Percentiles rank a stretch among this genome's conserved stretches.
Conservation (phyloP, 148 eudicot species). For the Silene uniflora region DNA sequence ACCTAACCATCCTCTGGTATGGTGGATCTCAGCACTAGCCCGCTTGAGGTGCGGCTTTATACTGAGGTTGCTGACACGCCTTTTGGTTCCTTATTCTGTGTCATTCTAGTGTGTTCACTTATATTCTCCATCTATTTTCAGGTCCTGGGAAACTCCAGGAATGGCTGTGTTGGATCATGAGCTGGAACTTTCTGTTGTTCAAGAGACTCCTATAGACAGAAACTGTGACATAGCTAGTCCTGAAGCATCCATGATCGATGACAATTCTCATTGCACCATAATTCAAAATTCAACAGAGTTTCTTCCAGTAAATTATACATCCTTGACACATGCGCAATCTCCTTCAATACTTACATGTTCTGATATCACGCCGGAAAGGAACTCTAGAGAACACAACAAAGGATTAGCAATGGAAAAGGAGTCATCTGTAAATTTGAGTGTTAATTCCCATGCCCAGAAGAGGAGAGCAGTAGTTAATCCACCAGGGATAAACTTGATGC, state of each 20-base stretch:
- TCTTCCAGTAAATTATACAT: slow-evolving; percentile 28
- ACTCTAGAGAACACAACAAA: slow-evolving; percentile 20
- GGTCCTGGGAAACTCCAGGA: slow-evolving; percentile 32
- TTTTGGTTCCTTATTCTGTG: not conserved
- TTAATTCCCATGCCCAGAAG: slow-evolving; percentile 63
- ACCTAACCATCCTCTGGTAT: slow-evolving; percentile 5
- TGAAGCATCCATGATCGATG: slow-evolving; percentile 39
- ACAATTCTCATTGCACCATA: slow-evolving; percentile 43
- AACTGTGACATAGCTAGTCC: slow-evolving; percentile 31
- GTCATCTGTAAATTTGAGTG: slow-evolving; percentile 49
- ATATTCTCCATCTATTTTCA: slow-evolving; percentile 32
- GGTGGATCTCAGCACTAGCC: not conserved
- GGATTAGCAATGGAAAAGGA: slow-evolving; percentile 34
- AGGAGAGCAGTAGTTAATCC: slow-evolving; percentile 48
- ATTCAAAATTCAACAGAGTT: slow-evolving; percentile 33
- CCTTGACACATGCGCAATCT: slow-evolving; percentile 23
- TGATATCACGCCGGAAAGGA: slow-evolving; percentile 54
- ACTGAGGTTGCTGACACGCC: slow-evolving; percentile 2
- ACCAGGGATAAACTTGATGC: slow-evolving; percentile 28
- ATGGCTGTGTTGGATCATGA: slow-evolving; percentile 28
- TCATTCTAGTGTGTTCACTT: not conserved
- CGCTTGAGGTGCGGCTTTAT: not conserved
- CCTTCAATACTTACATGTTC: slow-evolving; percentile 33
- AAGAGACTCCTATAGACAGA: slow-evolving; percentile 40
- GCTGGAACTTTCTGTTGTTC: slow-evolving; percentile 40